These are phyloP conservation scores for Cordyceps javanica DNA, from an alignment of 2,329 filamentous ascomycete species.

Conservation along the genomic window DNA sequence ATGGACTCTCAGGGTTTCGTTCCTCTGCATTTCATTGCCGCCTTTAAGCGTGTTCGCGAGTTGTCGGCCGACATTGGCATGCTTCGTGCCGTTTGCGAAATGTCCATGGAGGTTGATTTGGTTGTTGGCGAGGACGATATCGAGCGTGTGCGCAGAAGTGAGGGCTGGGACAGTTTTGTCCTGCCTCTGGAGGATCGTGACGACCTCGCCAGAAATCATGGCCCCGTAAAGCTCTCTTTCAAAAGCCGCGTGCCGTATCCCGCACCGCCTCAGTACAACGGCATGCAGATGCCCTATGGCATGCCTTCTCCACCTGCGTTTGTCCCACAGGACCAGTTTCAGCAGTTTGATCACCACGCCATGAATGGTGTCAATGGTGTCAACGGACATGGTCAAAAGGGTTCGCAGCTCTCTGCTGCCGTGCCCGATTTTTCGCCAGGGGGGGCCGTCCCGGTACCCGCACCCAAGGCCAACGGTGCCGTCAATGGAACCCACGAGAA, in stretches of 20 bases:
- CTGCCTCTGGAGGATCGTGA: conserved; percentile 66
- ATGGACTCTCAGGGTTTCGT: conserved; percentile 98
- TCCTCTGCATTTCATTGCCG: conserved; percentile 67
- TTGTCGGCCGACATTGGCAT: conserved; percentile 57
- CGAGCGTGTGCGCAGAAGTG: conserved; percentile 68
- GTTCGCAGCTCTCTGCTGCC: conserved; percentile 31
- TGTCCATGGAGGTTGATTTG: conserved; percentile 68
- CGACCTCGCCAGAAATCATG: conserved; percentile 65
- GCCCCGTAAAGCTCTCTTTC: conserved; percentile 40
- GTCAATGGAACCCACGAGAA: conserved; percentile 20
- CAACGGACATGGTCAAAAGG: conserved; percentile 23
- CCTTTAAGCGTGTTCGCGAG: conserved; percentile 67
- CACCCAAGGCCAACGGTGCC: conserved; percentile 7
- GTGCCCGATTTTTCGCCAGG: conserved; percentile 36
- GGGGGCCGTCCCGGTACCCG: conserved; percentile 14
- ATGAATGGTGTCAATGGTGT: conserved; percentile 32
- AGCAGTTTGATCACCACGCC: conserved; percentile 29
- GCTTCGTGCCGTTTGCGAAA: conserved; percentile 67
- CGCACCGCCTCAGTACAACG: conserved; percentile 26
- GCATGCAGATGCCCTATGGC: conserved; percentile 26
- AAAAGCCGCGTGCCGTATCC: conserved; percentile 27
- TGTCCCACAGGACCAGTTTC: conserved; percentile 23
- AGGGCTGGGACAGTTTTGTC: conserved; percentile 77
- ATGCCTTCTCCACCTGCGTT: conserved; percentile 25
- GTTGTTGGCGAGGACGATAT: conserved; percentile 67